Evolutionary conservation across 1,284 basidiomycete species (phyloP), one percentile per base, ranked within the genome.

Genomic region (Irpex rosettiformis): DNA sequence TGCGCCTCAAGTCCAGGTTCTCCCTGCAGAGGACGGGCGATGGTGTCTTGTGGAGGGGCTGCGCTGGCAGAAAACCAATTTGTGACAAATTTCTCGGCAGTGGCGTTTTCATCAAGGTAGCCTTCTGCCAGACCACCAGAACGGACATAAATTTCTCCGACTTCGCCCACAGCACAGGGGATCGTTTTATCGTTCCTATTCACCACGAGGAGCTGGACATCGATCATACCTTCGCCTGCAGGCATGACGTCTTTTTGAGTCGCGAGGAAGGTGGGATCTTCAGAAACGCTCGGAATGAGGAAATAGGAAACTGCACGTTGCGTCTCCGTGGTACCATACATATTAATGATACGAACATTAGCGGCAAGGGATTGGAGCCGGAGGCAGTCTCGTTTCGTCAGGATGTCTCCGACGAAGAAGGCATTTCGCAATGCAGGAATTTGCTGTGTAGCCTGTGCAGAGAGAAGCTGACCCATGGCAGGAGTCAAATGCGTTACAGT

Each of bases 301-400:
- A 97, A 98, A 77, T 99, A 99, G 40, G 95, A 98, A 10, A 99
- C 97, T 0, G 97, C 97, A 54, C 97, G 91, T 73, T 99, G 97
- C 3, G 97, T 99, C 76, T 99, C 97, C 24, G 97, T 99, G 7
- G 97, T 99, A 24, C 97, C 97, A 74, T 98, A 99, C 97, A 99
- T 99, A 80, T 99, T 99, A 75, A 99, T 90, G 73, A 99, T 97
- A 53, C 85, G 80, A 11, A 96, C 95, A 67, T 99, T 97, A 30
- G 88, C 78, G 1, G 97, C 97, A 52, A 99, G 88, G 3, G 93
- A 84, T 73, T 99, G 97, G 5, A 99, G 82, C 54, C 97, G 91
- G 47, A 93, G 86, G 73, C 97, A 99, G 74, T 99, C 97, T 52
- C 97, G 91, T 77, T 99, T 99, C 65, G 97, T 99, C 59, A 99